Base-by-base conservation (phyloP, 768 basidiomycete genomes). In the Collybia nuda region DNA sequence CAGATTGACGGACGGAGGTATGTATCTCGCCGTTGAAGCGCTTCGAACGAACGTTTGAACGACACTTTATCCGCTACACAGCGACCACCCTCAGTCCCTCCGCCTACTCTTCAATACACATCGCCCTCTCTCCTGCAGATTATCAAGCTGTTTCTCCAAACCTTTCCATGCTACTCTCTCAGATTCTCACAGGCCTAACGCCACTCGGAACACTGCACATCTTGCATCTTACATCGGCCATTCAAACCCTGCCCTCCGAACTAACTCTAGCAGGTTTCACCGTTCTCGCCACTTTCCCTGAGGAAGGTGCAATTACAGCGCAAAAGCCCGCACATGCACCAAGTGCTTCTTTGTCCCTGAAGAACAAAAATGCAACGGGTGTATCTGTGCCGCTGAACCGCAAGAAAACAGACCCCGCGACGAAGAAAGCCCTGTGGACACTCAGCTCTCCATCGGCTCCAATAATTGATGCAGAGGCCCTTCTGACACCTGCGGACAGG, bases 381-480 rank as follows among this genome's bases (percentile, higher is more conserved):
- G 44, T 73, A 69, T 48, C 75, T 56, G 65, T 82, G 5, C 74
- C 78, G 22, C 78, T 78, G 19, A 79, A 73, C 47, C 82, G 75
- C 57, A 75, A 75, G 48, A 76, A 73, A 59, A 68, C 75, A 2
- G 84, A 85, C 58, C 75, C 82, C 52, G 85, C 88, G 7, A 81
- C 86, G 42, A 96, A 94, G 70, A 88, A 93, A 55, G 90, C 91
- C 0, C 75, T 98, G 29, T 97, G 95, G 95, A 76, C 91, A 0
- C 75, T 95, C 26, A 85, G 74, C 35, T 70, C 87, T 1, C 81
- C 89, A 2, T 76, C 83, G 0, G 81, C 89, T 3, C 82, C 89
- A 0, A 72, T 81, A 7, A 90, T 96, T 52, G 90, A 96, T 63
- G 79, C 91, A 7, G 89, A 93, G 50, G 75, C 85, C 21, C 82